Percentiles rank a stretch among this genome's conserved stretches.
Evolutionary conservation across 495 filamentous ascomycete genomes (phyloP).

Genomic region (Staphylotrichum tortipilum): DNA sequence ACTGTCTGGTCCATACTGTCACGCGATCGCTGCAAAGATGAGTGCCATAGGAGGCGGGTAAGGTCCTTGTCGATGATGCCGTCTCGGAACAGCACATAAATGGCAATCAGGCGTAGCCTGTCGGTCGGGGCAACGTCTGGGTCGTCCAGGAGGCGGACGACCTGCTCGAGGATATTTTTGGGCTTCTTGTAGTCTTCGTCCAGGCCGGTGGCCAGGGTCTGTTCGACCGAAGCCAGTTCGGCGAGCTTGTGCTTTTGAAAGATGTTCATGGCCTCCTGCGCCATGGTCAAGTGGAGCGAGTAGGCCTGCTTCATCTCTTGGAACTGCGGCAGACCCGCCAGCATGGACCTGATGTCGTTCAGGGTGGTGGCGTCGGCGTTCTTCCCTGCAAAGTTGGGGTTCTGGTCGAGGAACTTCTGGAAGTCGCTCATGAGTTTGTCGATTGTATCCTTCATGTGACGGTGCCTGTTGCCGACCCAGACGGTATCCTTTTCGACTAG

Average conservation of each 20-base stretch:
- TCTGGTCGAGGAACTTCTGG: constrained; percentile 77
- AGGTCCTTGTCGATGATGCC: constrained; percentile 85
- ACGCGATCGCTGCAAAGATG: constrained; percentile 56
- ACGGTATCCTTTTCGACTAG: constrained; percentile 82
- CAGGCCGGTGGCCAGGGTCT: constrained; percentile 80
- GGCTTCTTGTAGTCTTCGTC: constrained; percentile 90
- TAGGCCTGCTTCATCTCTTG: constrained; percentile 92
- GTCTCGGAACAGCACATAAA: constrained; percentile 81
- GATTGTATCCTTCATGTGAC: constrained; percentile 97
- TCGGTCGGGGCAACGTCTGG: constrained; percentile 57
- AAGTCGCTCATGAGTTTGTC: constrained; percentile 90
- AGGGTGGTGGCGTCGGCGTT: constrained; percentile 60
- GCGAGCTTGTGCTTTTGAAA: constrained; percentile 77
- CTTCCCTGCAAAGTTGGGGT: constrained; percentile 85
- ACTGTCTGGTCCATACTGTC: constrained; percentile 49
- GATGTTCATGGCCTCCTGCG: constrained; percentile 91
- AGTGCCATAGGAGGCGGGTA: constrained; percentile 74
- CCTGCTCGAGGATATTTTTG: constrained; percentile 74
- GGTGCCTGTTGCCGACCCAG: constrained; percentile 87
- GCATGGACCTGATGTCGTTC: constrained; percentile 93
- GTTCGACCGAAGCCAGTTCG: constrained; percentile 77
- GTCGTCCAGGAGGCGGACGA: constrained; percentile 83
- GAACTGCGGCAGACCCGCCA: constrained; percentile 88
- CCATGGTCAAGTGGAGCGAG: constrained; percentile 91
- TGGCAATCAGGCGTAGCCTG: constrained; percentile 70